Conservation (phyloP, 768 basidiomycete species). For the Dentipellis fragilis region DNA sequence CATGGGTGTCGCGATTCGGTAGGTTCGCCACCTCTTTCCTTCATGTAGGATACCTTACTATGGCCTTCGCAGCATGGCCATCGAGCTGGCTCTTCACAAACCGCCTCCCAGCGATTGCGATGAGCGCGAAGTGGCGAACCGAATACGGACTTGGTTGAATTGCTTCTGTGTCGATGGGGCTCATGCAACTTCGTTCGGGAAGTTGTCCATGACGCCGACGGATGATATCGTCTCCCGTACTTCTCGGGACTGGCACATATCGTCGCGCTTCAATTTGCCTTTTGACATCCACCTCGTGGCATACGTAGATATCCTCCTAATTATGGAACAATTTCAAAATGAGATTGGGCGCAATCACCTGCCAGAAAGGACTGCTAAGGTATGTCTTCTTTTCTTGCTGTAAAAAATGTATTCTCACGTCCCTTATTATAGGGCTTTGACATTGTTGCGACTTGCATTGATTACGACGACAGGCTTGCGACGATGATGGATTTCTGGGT, state of each 20-base stretch:
- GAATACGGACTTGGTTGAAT: constrained; percentile 82
- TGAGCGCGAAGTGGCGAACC: constrained; percentile 77
- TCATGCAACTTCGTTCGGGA: constrained; percentile 81
- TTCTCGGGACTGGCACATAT: constrained; percentile 68
- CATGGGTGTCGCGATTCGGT: constrained; percentile 80
- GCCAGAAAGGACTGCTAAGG: neutral
- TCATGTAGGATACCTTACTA: neutral
- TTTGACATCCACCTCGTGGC: neutral
- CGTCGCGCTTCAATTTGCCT: constrained; percentile 48
- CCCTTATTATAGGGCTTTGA: neutral
- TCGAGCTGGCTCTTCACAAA: neutral
- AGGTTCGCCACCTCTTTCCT: constrained; percentile 84
- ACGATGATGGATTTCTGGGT: neutral
- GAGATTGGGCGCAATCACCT: neutral
- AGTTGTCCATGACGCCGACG: constrained; percentile 70
- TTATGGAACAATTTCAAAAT: neutral
- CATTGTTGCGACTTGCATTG: neutral
- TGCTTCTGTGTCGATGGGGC: constrained; percentile 87
- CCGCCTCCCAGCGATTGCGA: constrained; percentile 50
- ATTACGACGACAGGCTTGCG: neutral
- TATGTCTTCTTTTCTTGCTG: neutral
- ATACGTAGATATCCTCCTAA: neutral
- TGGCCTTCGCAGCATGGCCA: neutral
- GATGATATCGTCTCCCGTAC: constrained; percentile 74
- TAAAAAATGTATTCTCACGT: neutral